Evolutionary conservation across 768 basidiomycete species (phyloP), one percentile per base, ranked within the genome.

Genomic region (Rhodocollybia butyracea): DNA sequence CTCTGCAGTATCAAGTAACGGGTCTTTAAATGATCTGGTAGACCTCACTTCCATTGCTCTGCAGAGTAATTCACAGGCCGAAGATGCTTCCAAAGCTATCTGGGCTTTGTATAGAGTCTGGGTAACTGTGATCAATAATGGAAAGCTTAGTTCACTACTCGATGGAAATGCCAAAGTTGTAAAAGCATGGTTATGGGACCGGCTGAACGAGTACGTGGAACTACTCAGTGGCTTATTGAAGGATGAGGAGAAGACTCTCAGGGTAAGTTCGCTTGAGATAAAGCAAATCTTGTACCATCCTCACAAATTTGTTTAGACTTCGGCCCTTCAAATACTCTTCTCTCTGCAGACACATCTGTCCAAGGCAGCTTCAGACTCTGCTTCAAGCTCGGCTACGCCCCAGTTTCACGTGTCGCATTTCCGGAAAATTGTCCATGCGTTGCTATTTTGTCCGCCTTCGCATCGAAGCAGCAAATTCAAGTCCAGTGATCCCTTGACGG

Each of bases 91-190:
- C 17, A 93, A 89, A 66, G 85, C 82, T 1, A 79, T 94, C 17
- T 96, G 93, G 70, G 86, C 92, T 0, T 68, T 89, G 5, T 94
- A 96, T 67, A 74, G 94, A 36, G 76, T 87, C 12, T 94, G 92
- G 65, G 81, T 89, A 8, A 61, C 78, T 21, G 70, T 90, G 32
- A 78, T 93, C 46, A 67, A 76, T 3, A 76, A 76, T 29, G 81
- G 84, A 2, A 82, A 84, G 59, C 71, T 93, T 6, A 29, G 13
- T 31, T 29, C 15, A 26, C 76, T 75, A 15, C 73, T 81, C 31
- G 84, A 83, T 34, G 51, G 21, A 26, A 80, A 79, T 15, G 79
- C 81, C 38, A 82, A 82, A 61, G 76, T 80, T 17, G 89, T 94
- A 6, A 83, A 86, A 59, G 73, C 76, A 24, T 98, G 95, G 95